A percentile compares a stretch with the other conserved stretches of the same genome.
Conservation (phyloP, 345 rosid species). For the Citrus australasica region DNA sequence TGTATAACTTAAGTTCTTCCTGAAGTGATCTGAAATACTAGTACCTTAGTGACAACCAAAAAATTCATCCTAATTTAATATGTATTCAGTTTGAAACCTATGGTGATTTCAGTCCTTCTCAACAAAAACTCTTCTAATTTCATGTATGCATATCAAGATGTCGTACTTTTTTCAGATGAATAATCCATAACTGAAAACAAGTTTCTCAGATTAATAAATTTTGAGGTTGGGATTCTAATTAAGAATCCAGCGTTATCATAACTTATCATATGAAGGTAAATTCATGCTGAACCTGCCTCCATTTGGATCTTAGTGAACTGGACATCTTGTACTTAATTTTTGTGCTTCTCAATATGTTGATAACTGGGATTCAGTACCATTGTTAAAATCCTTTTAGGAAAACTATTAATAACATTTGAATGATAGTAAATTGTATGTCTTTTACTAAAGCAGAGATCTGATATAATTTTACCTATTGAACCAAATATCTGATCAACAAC, state of each 20-base stretch:
- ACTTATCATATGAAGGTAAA: not conserved
- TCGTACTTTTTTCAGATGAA: not conserved
- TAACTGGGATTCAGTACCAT: not conserved
- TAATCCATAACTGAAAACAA: not conserved
- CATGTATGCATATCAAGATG: not conserved
- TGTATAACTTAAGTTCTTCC: no score
- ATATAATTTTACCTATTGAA: not conserved
- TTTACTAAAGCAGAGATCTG: not conserved
- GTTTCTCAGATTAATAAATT: not conserved
- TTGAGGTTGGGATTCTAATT: not conserved
- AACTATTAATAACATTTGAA: not conserved
- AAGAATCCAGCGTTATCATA: not conserved
- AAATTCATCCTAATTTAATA: not conserved
- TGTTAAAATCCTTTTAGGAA: not conserved
- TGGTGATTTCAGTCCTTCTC: not conserved
- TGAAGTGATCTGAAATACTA: no score
- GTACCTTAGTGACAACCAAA: not conserved
- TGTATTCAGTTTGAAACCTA: not conserved
- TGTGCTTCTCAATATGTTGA: not conserved
- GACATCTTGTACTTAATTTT: not conserved
- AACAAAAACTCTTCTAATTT: not conserved
- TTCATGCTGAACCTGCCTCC: not conserved
- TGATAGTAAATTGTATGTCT: not conserved
- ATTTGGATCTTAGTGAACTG: not conserved
- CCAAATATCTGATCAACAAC: not conserved